Base-by-base conservation (phyloP, 2,329 filamentous ascomycete species). In the Penicillium concentricum region DNA sequence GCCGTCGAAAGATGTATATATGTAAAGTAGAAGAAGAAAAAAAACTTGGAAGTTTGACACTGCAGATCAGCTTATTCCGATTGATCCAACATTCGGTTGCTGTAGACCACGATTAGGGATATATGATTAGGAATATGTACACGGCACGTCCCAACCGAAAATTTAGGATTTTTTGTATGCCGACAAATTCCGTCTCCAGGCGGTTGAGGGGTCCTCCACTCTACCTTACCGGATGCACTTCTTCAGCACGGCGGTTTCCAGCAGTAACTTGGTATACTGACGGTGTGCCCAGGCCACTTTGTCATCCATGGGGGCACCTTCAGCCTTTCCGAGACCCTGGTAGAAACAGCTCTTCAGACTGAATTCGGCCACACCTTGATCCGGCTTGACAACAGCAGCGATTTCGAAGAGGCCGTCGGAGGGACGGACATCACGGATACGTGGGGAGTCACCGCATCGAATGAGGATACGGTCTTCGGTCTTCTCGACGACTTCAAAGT, bases 401-500 rank as follows among this genome's bases (percentile, higher is more conserved):
- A 89, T 86, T 69, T 87, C 80, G 61, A 90, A 89, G 26, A 90
- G 74, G 0, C 87, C 87, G 66, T 90, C 87, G 1, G 81, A 83
- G 9, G 79, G 76, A 8, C 87, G 79, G 2, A 83, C 79, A 0
- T 76, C 81, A 43, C 75, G 76, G 43, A 82, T 82, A 22, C 84
- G 77, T 0, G 87, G 87, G 2, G 83, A 84, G 60, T 87, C 87
- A 16, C 87, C 87, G 62, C 84, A 87, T 22, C 87, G 83, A 22
- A 90, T 79, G 0, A 85, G 79, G 57, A 90, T 86, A 12, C 80
- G 76, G 7, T 79, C 79, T 0, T 82, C 76, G 0, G 82, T 86
- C 73, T 87, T 87, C 51, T 86, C 82, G 1, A 90, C 76, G 0
- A 90, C 86, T 70, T 90, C 85, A 67, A 90, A 90, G 71, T 90